Base-by-base conservation (phyloP, 345 rosid genomes). In the Melaleuca quinquenervia region DNA sequence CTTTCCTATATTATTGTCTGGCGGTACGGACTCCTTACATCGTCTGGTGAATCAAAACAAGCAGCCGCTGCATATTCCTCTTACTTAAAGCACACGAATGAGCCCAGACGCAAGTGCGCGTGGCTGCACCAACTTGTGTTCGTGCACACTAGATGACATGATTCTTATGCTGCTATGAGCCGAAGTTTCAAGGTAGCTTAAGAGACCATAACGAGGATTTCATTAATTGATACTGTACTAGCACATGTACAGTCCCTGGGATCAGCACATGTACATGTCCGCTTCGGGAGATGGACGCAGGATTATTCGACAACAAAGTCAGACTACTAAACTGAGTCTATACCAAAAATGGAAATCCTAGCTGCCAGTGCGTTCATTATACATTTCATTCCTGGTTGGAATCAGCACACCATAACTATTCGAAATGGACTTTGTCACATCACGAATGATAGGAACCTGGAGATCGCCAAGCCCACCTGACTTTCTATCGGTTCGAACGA, bases 401-500 rank as follows among this genome's bases (percentile, higher is more conserved):
- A 97, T 96, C 84, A 97, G 91, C 85, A 94, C 98, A 50, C 95
- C 90, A n/a, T 85, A 94, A 18, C 96, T 92, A 86, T 95, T 96
- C 75, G 99, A 91, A 85, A 97, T 97, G 20, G 96, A 91, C 89
- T 95, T 94, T 84, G 98, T 96, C 86, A 94, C 91, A 85, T 97
- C 99, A 60, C 96, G 94, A 86, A 96, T 75, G 60, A 95, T 92
- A 52, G 98, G 95, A 80, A 94, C 96, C 44, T 93, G 94, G 90
- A 95, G 89, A 88, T 97, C 98, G 85, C 99, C 95, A 84, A 95
- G 96, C 45, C 99, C 99, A 82, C 99, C 98, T 6, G 98, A 91
- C 90, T 95, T 94, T 76, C 99, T 93, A 84, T 95, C 98, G 26
- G 98, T 96, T 91, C 94, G 98, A 51, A 96, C 94, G 99, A n/a